Conservation (phyloP, 1,284 basidiomycete species). For the Tremellales sp. region DNA sequence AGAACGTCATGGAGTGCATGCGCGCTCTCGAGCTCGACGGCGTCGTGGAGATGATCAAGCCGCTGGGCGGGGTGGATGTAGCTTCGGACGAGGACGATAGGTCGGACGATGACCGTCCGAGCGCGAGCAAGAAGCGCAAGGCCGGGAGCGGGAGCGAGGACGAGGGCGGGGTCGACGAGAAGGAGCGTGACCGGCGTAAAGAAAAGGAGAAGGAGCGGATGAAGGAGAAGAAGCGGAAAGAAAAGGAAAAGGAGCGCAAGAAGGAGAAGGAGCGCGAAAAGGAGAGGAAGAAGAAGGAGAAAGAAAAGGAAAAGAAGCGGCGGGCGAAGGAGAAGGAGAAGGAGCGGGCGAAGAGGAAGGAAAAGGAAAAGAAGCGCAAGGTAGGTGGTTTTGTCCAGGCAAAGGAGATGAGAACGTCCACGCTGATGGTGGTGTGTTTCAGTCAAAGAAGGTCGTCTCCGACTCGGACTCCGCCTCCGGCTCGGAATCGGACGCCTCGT, state of each 20-base stretch:
- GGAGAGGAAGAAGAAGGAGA: conserved; percentile 29
- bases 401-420: conserved; percentile 22
- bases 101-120: conserved; percentile 12
- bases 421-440: conserved; percentile 27
- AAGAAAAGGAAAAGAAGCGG: conserved; percentile 28
- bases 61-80: conserved; percentile 32
- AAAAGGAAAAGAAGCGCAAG: conserved; percentile 22
- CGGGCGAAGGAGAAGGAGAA: conserved; percentile 31
- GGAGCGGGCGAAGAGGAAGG: conserved; percentile 24
- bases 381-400: conserved; percentile 6
- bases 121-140: conserved; percentile 13
- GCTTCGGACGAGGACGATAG: conserved; percentile 15
- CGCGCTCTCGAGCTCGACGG: conserved; percentile 46
- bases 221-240: conserved; percentile 27
- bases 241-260: conserved; percentile 32
- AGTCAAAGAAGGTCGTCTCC: conserved; percentile 10
- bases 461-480: conserved; percentile 13
- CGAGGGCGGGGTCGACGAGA: conserved; percentile 18
- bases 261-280: conserved; percentile 27
- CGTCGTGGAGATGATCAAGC: conserved; percentile 45
- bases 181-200: conserved; percentile 15
- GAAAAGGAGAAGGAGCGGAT: conserved; percentile 23
- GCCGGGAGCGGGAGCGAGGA: conserved; percentile 18
- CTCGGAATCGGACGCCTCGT: conserved; percentile 4
- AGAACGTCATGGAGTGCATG: conserved; percentile 48